phyloP scores from a whole-genome alignment of 352 stramenopile species.

The Pythium dissimile region DNA sequence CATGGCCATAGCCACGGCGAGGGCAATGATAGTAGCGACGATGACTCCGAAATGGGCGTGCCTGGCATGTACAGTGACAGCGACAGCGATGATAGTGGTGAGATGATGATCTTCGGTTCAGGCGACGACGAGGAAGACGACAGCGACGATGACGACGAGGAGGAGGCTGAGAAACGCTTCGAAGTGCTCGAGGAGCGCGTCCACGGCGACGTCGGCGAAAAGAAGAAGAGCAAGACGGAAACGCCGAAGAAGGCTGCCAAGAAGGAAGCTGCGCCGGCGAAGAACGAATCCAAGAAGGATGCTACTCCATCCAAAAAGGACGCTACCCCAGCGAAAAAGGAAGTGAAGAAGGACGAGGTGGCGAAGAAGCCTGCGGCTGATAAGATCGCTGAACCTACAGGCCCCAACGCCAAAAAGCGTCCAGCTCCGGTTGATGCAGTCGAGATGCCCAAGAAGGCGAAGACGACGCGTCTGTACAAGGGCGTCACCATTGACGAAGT shows the following conservation, averaged over 20 bases:
- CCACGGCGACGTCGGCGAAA: slow-evolving; percentile 39
- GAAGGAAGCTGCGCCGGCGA: slow-evolving; percentile 17
- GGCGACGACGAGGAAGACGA: slow-evolving; percentile 31
- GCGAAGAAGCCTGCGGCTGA: slow-evolving; percentile 37
- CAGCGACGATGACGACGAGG: slow-evolving; percentile 35
- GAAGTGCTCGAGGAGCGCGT: slow-evolving; percentile 75
- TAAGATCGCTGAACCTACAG: slow-evolving; percentile 45
- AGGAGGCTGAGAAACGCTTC: slow-evolving; percentile 53
- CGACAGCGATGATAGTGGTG: slow-evolving; percentile 29
- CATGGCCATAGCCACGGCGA: slow-evolving; percentile 32
- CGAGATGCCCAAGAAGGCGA: slow-evolving; percentile 78
- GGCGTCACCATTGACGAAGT: slow-evolving; percentile 77
- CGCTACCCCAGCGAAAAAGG: slow-evolving; percentile 11
- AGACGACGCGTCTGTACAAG: slow-evolving; percentile 64
- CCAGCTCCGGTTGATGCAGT: slow-evolving; percentile 49
- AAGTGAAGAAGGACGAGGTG: slow-evolving; percentile 33
- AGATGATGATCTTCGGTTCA: slow-evolving; percentile 66
- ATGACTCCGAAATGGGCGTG: slow-evolving; percentile 29
- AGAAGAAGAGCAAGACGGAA: slow-evolving; percentile 32
- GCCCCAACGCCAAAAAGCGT: slow-evolving; percentile 50
- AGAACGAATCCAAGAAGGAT: slow-evolving; percentile 35
- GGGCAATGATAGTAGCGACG: slow-evolving; percentile 31
- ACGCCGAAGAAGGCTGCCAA: slow-evolving; percentile 21
- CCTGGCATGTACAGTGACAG: slow-evolving; percentile 24
- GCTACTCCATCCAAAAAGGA: slow-evolving; percentile 21